Evolutionary conservation across 106 monocot genomes (phyloP), one percentile per base, ranked within the genome.

Genomic region (Dactylorhiza incarnata): DNA sequence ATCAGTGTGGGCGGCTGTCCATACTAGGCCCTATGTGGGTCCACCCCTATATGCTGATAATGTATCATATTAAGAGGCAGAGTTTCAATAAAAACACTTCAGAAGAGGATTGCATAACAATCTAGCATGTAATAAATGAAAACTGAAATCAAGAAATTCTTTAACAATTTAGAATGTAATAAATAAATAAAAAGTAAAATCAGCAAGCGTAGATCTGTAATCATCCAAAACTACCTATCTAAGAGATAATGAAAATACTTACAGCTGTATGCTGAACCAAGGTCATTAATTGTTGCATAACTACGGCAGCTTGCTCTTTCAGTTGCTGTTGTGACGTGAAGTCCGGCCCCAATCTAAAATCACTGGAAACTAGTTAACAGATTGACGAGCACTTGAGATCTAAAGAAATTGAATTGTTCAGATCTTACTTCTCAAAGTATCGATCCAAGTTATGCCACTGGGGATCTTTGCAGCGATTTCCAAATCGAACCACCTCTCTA

Each of bases 361-460:
- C 51, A 16, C 73, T 48, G 49, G 63, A 78, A 22, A 46, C n/a
- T 69, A 46, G 69, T 69, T 69, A 45, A 69, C 7, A 17, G 16
- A 69, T 46, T 19, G 17, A 37, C 16, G 7, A 69, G 16, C 9
- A 65, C 26, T 16, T n/a, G 69, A 9, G 66, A 69, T 14, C 16
- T 46, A 16, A 45, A 46, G 6, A 46, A 17, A 8, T 45, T 17
- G 45, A 69, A 69, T 65, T 17, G 44, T 46, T 4, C 6, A 46
- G 16, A 49, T 20, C 72, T 22, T 75, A 80, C 80, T 80, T 80
- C 5, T 49, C 68, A 75, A 80, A 80, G 54, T 80, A 80, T 68
- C 80, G 80, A 23, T 88, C 91, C 70, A 94, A 78, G 44, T 94
- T 94, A 80, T 94, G 94, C 94, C 94, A 94, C 45, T 91, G 86